Percentiles rank a stretch among this genome's conserved stretches.
Evolutionary conservation across 2,329 filamentous ascomycete genomes (phyloP).

Genomic region (Curvularia sp.): DNA sequence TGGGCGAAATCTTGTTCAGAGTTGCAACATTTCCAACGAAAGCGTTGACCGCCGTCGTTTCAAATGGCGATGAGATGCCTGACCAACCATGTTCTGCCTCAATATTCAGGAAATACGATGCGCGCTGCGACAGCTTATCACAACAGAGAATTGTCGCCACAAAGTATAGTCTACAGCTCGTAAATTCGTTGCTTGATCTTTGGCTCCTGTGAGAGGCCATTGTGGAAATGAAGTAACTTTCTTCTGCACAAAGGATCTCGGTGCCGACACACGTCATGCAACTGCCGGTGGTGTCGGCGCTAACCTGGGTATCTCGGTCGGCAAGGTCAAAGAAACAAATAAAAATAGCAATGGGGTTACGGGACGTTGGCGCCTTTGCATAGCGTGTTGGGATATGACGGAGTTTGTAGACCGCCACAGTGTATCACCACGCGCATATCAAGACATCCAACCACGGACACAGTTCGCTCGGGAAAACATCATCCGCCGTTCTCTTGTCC

Average conservation of each 20-base stretch:
- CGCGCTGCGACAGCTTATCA: background rate
- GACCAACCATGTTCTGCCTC: background rate
- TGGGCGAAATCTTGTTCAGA: background rate
- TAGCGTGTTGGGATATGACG: background rate
- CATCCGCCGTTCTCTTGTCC: background rate
- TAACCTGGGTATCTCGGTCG: background rate
- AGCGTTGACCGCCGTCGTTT: conserved; percentile 12
- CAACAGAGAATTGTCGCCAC: background rate
- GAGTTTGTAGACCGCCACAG: background rate
- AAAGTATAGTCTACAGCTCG: background rate
- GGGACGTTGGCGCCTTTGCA: background rate
- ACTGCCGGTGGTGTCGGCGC: background rate
- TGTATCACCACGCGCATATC: background rate
- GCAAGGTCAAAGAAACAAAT: conserved; percentile 1
- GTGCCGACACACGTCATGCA: background rate
- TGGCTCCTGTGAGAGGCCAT: background rate
- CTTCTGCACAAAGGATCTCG: background rate
- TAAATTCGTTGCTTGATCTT: background rate
- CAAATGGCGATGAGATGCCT: background rate
- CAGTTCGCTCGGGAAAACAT: background rate
- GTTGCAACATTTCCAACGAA: background rate
- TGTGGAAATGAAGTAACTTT: background rate
- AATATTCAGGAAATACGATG: background rate
- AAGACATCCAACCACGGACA: background rate
- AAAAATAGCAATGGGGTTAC: background rate